phyloP scores from a whole-genome alignment of 352 stramenopile species.

The Globisporangium mamillatum region DNA sequence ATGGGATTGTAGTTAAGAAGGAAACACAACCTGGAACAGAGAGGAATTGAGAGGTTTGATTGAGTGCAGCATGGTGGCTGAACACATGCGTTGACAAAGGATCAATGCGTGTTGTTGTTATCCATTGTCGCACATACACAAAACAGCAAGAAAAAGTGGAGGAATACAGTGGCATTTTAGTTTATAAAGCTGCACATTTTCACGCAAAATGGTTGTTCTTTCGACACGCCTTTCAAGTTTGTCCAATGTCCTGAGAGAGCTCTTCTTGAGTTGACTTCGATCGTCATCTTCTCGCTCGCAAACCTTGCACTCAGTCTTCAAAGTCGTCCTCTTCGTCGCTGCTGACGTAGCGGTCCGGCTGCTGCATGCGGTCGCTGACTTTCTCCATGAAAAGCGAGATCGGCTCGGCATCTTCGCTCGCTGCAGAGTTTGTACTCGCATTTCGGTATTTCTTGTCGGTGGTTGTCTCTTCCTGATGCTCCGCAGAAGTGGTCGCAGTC shows the following conservation, averaged over 20 bases:
- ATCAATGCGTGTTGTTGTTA: background rate
- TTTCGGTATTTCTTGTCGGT: background rate
- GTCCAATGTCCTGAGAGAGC: background rate
- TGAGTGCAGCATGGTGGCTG: too few species aligned
- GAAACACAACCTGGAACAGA: background rate
- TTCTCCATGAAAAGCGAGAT: conserved; percentile 15
- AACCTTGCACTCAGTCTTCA: conserved; percentile 18
- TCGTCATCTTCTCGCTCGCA: conserved; percentile 8
- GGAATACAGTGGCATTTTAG: conserved; percentile 12
- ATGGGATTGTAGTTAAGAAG: conserved; percentile 4
- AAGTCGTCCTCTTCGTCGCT: conserved; percentile 34
- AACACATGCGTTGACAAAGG: background rate
- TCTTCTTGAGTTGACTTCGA: conserved; percentile 12
- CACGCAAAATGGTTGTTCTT: conserved; percentile 5
- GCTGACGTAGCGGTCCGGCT: conserved; percentile 6
- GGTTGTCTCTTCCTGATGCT: background rate
- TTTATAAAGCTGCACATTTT: conserved; percentile 12
- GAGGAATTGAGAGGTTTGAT: too few species aligned
- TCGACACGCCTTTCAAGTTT: conserved; percentile 1
- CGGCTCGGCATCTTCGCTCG: conserved; percentile 12
- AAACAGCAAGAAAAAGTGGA: background rate
- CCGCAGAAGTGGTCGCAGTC: background rate
- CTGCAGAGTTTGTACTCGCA: conserved; percentile 10
- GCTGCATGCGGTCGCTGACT: conserved; percentile 2
- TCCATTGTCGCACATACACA: background rate